phyloP scores from a whole-genome alignment of 2,329 filamentous ascomycete species.

The Colletotrichum musae region DNA sequence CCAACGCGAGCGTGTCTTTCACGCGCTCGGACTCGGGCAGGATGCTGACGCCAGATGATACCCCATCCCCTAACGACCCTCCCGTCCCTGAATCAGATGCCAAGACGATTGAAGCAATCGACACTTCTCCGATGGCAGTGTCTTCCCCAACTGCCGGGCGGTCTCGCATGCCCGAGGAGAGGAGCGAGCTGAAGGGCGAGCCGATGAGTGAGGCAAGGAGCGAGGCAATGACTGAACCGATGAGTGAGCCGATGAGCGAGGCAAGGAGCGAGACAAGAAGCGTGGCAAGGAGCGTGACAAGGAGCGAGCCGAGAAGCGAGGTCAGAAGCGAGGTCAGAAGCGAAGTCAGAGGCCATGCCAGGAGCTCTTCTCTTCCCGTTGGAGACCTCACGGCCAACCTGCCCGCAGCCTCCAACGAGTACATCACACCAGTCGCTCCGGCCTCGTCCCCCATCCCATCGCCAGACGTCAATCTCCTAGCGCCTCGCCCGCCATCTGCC shows the following conservation, averaged over 20 bases:
- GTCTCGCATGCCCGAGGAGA: background rate
- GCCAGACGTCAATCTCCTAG: constrained; percentile 38
- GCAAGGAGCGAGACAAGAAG: background rate
- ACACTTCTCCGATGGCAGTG: constrained; percentile 24
- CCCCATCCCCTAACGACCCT: constrained; percentile 54
- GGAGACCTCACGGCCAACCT: constrained; percentile 23
- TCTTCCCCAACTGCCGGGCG: background rate
- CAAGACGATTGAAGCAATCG: constrained; percentile 34
- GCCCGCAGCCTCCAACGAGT: constrained; percentile 33
- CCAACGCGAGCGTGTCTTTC: constrained; percentile 48
- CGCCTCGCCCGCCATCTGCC: constrained; percentile 32
- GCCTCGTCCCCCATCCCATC: constrained; percentile 52
- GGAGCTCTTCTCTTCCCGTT: constrained; percentile 35
- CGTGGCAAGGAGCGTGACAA: background rate
- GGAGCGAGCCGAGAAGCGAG: constrained; percentile 1
- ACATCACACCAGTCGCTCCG: constrained; percentile 55
- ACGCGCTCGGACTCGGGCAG: constrained; percentile 59
- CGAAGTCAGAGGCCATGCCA: background rate
- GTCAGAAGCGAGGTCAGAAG: constrained; percentile 6
- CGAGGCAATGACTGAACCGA: background rate
- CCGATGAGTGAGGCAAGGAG: background rate
- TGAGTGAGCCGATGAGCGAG: background rate
- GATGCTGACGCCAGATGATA: constrained; percentile 69
- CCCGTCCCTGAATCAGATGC: constrained; percentile 32
- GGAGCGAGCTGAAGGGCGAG: background rate